A percentile compares a stretch with the other conserved stretches of the same genome.
These are phyloP conservation scores for Phlebiopsis flavidoalba DNA, from an alignment of 768 basidiomycete species.

Conservation along the genomic window DNA sequence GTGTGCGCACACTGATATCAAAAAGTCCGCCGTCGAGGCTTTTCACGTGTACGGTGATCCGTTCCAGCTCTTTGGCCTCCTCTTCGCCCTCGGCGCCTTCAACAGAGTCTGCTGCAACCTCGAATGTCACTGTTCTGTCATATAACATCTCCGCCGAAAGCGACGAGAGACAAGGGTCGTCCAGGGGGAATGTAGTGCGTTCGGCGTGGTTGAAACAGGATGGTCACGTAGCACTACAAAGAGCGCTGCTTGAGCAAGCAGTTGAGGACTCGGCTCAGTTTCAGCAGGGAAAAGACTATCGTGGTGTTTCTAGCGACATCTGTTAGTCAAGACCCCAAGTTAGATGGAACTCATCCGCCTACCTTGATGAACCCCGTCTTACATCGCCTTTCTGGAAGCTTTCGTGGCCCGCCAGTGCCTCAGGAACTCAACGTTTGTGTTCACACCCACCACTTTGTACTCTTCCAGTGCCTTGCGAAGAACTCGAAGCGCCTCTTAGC, in stretches of 20 bases:
- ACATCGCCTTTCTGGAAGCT: conserved; percentile 77
- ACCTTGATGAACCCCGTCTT: conserved; percentile 90
- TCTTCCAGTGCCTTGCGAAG: conserved; percentile 78
- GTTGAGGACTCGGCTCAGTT: conserved; percentile 48
- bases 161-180: conserved; percentile 63
- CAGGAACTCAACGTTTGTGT: conserved; percentile 90
- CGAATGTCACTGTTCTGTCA: conserved; percentile 57
- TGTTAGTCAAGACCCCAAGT: neutral
- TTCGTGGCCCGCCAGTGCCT: conserved; percentile 69
- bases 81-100: conserved; percentile 40
- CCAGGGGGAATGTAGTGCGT: conserved; percentile 48
- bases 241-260: conserved; percentile 77
- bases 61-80: neutral
- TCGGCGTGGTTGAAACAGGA: conserved; percentile 13
- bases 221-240: conserved; percentile 68
- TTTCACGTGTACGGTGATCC: conserved; percentile 31
- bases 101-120: conserved; percentile 25
- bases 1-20: conserved; percentile 45
- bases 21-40: conserved; percentile 21
- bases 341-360: conserved; percentile 15
- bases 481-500: conserved; percentile 77
- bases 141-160: conserved; percentile 73
- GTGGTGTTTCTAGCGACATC: conserved; percentile 65
- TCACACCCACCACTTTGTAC: conserved; percentile 87
- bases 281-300: conserved; percentile 74